Conservation (phyloP, 257 asterid genomes). For the Lithospermum erythrorhizon region DNA sequence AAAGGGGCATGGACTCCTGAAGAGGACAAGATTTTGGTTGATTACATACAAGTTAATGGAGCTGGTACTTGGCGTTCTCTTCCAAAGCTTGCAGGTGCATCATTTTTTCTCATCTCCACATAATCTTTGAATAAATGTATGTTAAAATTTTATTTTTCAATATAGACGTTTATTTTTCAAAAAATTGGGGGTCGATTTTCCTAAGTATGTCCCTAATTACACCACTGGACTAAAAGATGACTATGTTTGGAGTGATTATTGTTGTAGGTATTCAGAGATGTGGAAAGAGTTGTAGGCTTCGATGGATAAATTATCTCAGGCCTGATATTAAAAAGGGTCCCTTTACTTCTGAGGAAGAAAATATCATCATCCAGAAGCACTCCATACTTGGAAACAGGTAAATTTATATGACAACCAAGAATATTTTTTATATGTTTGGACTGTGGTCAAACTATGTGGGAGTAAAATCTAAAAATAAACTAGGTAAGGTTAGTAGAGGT, state of each 20-base stretch:
- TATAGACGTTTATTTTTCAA: too few relatives aligned
- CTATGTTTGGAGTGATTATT: conserved; percentile 9
- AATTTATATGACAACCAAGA: too few relatives aligned
- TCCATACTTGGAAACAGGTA: conserved; percentile 54
- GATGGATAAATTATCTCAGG: conserved; percentile 70
- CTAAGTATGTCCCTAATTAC: too few relatives aligned
- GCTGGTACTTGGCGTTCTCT: conserved; percentile 58
- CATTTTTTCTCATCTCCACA: too few relatives aligned
- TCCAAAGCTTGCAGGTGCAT: conserved; percentile 66
- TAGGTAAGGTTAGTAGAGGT: too few relatives aligned
- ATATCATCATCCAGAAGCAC: conserved; percentile 33
- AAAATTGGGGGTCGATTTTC: too few relatives aligned
- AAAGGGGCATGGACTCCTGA: conserved; percentile 65
- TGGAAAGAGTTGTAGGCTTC: conserved; percentile 82
- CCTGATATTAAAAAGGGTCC: conserved; percentile 58
- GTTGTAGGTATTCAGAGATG: conserved; percentile 51
- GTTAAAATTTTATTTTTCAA: too few relatives aligned
- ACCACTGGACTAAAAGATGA: neutral
- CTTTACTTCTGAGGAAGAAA: conserved; percentile 43
- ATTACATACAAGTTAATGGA: conserved; percentile 47
- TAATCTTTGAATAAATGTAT: too few relatives aligned
- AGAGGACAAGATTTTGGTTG: conserved; percentile 65
- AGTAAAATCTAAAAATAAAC: too few relatives aligned
- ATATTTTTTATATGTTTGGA: too few relatives aligned
- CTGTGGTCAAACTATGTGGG: too few relatives aligned